Percentiles rank a stretch among this genome's conserved stretches.
Conservation (phyloP, 805 yeast genomes). For the Candida berthetii region DNA sequence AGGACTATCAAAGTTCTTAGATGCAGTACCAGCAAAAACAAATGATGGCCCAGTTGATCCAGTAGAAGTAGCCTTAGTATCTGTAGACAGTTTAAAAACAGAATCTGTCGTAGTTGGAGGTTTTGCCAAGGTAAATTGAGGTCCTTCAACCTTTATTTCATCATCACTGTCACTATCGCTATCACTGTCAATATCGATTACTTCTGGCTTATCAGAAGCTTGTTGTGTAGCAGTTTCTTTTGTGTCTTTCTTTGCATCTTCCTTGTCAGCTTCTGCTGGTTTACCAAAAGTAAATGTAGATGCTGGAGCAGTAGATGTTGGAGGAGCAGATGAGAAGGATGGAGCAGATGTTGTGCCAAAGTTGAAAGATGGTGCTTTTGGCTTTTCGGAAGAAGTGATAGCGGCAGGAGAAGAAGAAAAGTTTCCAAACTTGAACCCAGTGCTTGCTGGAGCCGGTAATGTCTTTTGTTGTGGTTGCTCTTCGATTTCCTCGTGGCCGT, state of each 20-base stretch:
- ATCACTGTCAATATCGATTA: conserved; percentile 12
- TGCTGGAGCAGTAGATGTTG: neutral
- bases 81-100: conserved; percentile 39
- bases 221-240: conserved; percentile 1
- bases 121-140: conserved; percentile 45
- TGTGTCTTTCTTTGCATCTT: neutral
- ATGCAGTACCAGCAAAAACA: conserved; percentile 24
- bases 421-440: conserved; percentile 11
- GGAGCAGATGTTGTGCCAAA: conserved; percentile 20
- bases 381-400: conserved; percentile 1
- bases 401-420: neutral
- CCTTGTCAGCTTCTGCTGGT: neutral
- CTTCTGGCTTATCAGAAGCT: conserved; percentile 2
- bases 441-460: conserved; percentile 7
- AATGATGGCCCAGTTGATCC: conserved; percentile 33
- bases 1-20: conserved; percentile 23
- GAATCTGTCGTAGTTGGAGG: conserved; percentile 44
- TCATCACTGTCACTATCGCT: conserved; percentile 52
- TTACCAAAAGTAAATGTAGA: conserved; percentile 1
- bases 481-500: conserved; percentile 1
- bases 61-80: conserved; percentile 12
- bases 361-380: conserved; percentile 2
- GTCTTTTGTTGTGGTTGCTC: conserved; percentile 11
- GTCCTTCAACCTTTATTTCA: conserved; percentile 68
- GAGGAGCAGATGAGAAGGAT: neutral